Percentiles rank a stretch among this genome's conserved stretches.
Evolutionary conservation across 2,329 filamentous ascomycete genomes (phyloP).

Genomic region (Aspergillus sp.): DNA sequence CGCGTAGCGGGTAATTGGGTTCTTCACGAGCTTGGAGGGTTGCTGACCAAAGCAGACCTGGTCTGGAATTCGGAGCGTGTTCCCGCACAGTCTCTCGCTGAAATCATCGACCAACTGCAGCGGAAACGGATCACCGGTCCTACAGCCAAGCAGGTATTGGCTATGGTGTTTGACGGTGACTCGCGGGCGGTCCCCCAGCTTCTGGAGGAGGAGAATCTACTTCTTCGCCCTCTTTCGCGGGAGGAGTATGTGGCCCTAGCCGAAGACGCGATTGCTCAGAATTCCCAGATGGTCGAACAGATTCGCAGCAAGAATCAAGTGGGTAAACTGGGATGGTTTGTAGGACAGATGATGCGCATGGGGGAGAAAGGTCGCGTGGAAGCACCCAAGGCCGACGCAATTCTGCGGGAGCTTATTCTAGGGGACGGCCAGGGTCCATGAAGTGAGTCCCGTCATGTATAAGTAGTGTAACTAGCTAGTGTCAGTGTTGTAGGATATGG

Average conservation of each 20-base stretch:
- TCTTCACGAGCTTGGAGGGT: slow-evolving; percentile 71
- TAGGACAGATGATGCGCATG: slow-evolving; percentile 66
- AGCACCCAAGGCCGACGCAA: slow-evolving; percentile 56
- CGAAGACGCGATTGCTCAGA: slow-evolving; percentile 52
- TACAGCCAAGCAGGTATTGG: slow-evolving; percentile 61
- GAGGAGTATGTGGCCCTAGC: slow-evolving; percentile 59
- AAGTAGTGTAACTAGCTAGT: not conserved
- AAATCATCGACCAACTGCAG: slow-evolving; percentile 46
- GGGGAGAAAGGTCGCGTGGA: slow-evolving; percentile 63
- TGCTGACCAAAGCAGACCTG: slow-evolving; percentile 55
- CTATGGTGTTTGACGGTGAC: slow-evolving; percentile 54
- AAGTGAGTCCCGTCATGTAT: slow-evolving; percentile 1
- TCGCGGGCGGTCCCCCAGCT: slow-evolving; percentile 51
- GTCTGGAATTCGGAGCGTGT: slow-evolving; percentile 42
- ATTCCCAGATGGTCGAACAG: slow-evolving; percentile 58
- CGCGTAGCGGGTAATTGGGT: slow-evolving; percentile 66
- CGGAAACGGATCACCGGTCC: slow-evolving; percentile 51
- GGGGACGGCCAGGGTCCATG: slow-evolving; percentile 8
- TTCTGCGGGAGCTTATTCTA: slow-evolving; percentile 52
- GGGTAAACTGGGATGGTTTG: slow-evolving; percentile 67
- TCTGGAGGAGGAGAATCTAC: slow-evolving; percentile 57
- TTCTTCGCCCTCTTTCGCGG: slow-evolving; percentile 54
- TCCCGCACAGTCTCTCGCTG: slow-evolving; percentile 44
- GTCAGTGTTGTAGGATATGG: not conserved
- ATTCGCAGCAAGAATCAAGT: slow-evolving; percentile 60